Percentiles rank a stretch among this genome's conserved stretches.
These are phyloP conservation scores for Candida argentea DNA, from an alignment of 805 yeast species.

Conservation along the genomic window DNA sequence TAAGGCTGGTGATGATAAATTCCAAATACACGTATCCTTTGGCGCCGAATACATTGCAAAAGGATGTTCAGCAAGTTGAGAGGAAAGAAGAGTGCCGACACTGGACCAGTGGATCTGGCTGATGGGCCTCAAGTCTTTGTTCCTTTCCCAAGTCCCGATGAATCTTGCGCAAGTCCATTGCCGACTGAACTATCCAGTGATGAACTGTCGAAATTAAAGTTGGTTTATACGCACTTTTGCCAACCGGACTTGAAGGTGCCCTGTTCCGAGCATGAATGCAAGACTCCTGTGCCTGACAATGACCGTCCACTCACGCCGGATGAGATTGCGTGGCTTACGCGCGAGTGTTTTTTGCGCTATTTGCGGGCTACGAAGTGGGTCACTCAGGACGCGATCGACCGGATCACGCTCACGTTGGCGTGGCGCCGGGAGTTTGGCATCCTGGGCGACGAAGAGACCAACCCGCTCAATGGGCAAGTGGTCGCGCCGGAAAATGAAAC, in stretches of 20 bases:
- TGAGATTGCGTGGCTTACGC: conserved; percentile 37
- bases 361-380: conserved; percentile 46
- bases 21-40: too few species aligned
- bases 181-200: conserved; percentile 38
- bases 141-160: conserved; percentile 54
- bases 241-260: conserved; percentile 42
- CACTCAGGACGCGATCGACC: conserved; percentile 29
- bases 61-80: conserved; percentile 3
- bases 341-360: conserved; percentile 43
- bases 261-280: conserved; percentile 37
- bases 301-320: conserved; percentile 13
- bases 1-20: too few species aligned
- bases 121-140: conserved; percentile 9
- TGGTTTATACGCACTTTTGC: conserved; percentile 52
- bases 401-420: conserved; percentile 36
- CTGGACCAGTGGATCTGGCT: conserved; percentile 1
- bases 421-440: conserved; percentile 51
- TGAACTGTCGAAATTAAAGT: conserved; percentile 50
- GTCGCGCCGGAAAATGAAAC: conserved; percentile 40
- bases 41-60: too few species aligned
- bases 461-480: conserved; percentile 29
- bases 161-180: conserved; percentile 39
- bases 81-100: not conserved
- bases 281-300: conserved; percentile 25
- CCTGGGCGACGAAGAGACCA: conserved; percentile 18